phyloP scores from a whole-genome alignment of 306 rosid genomes.

The Vigna angularis region DNA sequence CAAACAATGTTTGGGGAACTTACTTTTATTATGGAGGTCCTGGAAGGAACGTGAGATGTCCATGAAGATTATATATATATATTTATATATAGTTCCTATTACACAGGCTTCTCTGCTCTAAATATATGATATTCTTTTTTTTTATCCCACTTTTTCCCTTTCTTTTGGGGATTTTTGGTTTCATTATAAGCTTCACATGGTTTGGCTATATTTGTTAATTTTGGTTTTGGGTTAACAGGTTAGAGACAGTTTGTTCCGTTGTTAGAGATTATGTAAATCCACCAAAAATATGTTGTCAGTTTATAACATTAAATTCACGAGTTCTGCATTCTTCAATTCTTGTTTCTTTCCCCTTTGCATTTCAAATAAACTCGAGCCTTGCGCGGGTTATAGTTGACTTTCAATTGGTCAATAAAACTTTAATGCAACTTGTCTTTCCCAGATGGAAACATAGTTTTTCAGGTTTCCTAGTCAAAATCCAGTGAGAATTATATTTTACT shows the following conservation, averaged over 20 bases:
- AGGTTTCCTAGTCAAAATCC: constrained; percentile 18
- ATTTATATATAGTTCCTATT: constrained; percentile 6
- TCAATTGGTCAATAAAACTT: constrained; percentile 7
- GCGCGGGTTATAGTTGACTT: constrained; percentile 21
- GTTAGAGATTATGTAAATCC: constrained; percentile 61
- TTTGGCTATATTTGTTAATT: constrained; percentile 51
- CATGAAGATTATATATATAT: constrained; percentile 55
- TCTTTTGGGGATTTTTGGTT: constrained; percentile 33
- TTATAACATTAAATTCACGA: constrained; percentile 43
- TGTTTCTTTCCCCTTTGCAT: constrained; percentile 10
- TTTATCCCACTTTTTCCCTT: not conserved
- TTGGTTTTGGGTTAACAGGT: constrained; percentile 45
- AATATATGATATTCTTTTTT: not conserved
- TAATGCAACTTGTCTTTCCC: not conserved
- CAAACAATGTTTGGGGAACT: constrained; percentile 89
- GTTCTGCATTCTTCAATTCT: constrained; percentile 28
- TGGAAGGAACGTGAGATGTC: constrained; percentile 93
- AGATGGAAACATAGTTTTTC: not conserved
- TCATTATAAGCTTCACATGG: constrained; percentile 47
- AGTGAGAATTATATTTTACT: constrained; percentile 40
- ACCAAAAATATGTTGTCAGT: constrained; percentile 46
- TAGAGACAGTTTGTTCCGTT: constrained; percentile 41
- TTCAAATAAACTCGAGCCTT: constrained; percentile 21
- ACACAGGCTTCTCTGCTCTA: constrained; percentile 28
- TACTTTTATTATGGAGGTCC: constrained; percentile 99